Conservation (phyloP, 371 early-diverging fungal genomes). For the Batkoa obscura region DNA sequence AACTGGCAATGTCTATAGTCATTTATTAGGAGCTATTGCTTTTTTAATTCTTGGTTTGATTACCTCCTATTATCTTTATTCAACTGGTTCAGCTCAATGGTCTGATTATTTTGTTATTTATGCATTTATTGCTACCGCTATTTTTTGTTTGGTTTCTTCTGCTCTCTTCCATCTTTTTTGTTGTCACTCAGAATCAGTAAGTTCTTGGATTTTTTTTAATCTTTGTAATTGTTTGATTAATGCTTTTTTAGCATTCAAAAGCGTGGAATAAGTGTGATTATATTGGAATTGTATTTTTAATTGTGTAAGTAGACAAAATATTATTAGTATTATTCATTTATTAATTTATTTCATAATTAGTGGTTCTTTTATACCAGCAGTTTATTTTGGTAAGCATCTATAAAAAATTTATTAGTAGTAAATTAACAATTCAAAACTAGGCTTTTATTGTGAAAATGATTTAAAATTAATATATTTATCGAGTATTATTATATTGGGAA, state of each 20-base stretch:
- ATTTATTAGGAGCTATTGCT: not conserved
- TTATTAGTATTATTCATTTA: not conserved
- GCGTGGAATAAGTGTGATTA: constrained; percentile 78
- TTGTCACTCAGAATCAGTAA: constrained; percentile 66
- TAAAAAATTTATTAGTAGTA: constrained; percentile 14
- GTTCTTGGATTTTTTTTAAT: constrained; percentile 22
- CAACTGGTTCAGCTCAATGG: constrained; percentile 14
- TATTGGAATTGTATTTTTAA: constrained; percentile 73
- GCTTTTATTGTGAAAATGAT: constrained; percentile 42
- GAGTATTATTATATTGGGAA: constrained; percentile 37
- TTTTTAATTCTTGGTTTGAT: constrained; percentile 1
- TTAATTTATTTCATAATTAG: constrained; percentile 7
- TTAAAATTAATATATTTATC: constrained; percentile 40
- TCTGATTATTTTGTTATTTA: constrained; percentile 43
- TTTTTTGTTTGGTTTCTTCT: constrained; percentile 58
- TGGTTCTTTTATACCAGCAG: constrained; percentile 52
- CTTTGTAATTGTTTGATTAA: constrained; percentile 7
- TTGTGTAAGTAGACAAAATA: constrained; percentile 30
- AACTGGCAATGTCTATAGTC: constrained; percentile 25
- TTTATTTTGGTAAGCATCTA: constrained; percentile 32
- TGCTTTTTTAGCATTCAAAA: constrained; percentile 13
- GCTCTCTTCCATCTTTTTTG: constrained; percentile 64
- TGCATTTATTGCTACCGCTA: constrained; percentile 45
- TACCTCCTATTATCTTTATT: constrained; percentile 1
- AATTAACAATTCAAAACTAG: constrained; percentile 11